Percentiles rank a stretch among this genome's conserved stretches.
Conservation (phyloP, 768 basidiomycete species). For the Pseudohyphozyma bogoriensis region DNA sequence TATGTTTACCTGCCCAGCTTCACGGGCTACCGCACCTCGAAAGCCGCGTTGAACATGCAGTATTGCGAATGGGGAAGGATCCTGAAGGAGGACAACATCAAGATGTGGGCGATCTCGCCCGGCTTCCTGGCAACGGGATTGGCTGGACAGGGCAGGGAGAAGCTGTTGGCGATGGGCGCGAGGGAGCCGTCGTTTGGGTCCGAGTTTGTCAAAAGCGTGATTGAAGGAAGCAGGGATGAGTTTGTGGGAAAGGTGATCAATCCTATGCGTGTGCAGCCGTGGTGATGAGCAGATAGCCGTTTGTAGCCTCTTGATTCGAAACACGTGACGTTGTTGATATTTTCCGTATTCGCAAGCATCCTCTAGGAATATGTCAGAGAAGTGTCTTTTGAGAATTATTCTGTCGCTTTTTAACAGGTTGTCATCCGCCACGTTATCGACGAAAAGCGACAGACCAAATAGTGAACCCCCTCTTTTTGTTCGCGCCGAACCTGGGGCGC, state of each 20-base stretch:
- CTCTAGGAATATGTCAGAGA: too few relatives aligned
- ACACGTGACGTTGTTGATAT: too few relatives aligned
- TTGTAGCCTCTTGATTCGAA: too few relatives aligned
- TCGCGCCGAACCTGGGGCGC: too few relatives aligned
- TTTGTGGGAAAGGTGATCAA: conserved; percentile 20
- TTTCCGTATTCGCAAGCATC: too few relatives aligned
- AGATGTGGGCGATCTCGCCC: conserved; percentile 23
- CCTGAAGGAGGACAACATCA: conserved; percentile 28
- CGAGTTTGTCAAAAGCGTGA: conserved; percentile 20
- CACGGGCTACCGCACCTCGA: conserved; percentile 23
- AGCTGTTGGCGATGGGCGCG: conserved; percentile 16
- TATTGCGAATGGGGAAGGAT: conserved; percentile 25
- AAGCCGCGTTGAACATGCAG: conserved; percentile 33
- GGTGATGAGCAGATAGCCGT: too few relatives aligned
- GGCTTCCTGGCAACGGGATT: conserved; percentile 28
- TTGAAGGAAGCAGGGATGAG: conserved; percentile 27
- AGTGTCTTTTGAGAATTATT: too few relatives aligned
- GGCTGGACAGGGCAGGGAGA: conserved; percentile 9
- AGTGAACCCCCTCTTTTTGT: too few relatives aligned
- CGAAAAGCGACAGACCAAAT: too few relatives aligned
- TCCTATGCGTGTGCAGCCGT: conserved; percentile 4
- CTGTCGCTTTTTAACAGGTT: too few relatives aligned
- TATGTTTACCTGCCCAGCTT: background rate
- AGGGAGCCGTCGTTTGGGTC: conserved; percentile 19
- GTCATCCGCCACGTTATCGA: too few relatives aligned